phyloP scores from a whole-genome alignment of 2,329 filamentous ascomycete species.

The Myrmaecium sp. region DNA sequence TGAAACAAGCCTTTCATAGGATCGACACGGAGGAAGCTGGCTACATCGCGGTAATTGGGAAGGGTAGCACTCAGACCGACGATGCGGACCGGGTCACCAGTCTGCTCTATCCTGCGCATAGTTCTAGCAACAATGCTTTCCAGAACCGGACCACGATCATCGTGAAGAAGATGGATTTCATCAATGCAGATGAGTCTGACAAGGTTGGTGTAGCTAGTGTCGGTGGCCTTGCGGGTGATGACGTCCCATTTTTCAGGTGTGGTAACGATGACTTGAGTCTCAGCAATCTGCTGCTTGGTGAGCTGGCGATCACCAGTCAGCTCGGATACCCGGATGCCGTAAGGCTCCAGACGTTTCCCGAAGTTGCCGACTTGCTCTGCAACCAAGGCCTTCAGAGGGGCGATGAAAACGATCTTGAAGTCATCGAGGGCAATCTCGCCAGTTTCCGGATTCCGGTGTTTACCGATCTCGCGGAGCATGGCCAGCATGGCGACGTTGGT shows the following conservation, averaged over 20 bases:
- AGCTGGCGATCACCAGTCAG: slow-evolving; percentile 94
- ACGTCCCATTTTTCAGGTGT: slow-evolving; percentile 99
- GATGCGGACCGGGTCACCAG: slow-evolving; percentile 78
- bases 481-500: slow-evolving; percentile 97
- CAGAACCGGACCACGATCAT: slow-evolving; percentile 88
- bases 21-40: slow-evolving; percentile 85
- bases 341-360: slow-evolving; percentile 74
- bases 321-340: slow-evolving; percentile 86
- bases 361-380: slow-evolving; percentile 98
- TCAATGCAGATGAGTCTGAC: slow-evolving; percentile 93
- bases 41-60: slow-evolving; percentile 92
- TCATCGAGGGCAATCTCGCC: slow-evolving; percentile 92
- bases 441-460: slow-evolving; percentile 73
- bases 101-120: slow-evolving; percentile 84
- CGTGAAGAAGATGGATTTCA: slow-evolving; percentile 93
- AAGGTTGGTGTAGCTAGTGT: slow-evolving; percentile 93
- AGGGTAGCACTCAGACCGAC: slow-evolving; percentile 88
- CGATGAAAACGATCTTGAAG: slow-evolving; percentile 98
- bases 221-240: slow-evolving; percentile 92
- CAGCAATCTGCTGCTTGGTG: slow-evolving; percentile 94
- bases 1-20: slow-evolving; percentile 77
- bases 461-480: slow-evolving; percentile 90
- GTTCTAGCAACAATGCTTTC: slow-evolving; percentile 95
- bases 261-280: slow-evolving; percentile 95
- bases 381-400: slow-evolving; percentile 84